Conservation (phyloP, 2,329 filamentous ascomycete species). For the Cadophora malorum region DNA sequence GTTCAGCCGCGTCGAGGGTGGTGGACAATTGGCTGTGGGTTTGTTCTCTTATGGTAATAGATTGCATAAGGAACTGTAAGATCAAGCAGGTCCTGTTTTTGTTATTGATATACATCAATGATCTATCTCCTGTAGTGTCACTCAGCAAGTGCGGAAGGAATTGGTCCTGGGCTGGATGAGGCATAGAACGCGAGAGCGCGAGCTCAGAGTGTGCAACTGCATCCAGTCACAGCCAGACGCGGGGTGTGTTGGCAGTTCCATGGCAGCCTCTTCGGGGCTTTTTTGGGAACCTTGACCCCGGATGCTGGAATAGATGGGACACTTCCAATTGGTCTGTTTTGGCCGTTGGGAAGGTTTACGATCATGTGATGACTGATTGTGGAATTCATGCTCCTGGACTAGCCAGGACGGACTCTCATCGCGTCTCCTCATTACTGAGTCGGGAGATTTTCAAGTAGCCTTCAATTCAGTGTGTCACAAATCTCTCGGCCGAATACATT, state of each 20-base stretch:
- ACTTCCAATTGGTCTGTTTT: slow-evolving; percentile 5
- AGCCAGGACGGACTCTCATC: neutral
- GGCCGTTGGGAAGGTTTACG: slow-evolving; percentile 15
- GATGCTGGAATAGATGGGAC: neutral
- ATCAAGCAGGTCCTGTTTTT: neutral
- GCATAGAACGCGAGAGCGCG: neutral
- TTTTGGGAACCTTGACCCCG: slow-evolving; percentile 9
- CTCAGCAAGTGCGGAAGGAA: neutral
- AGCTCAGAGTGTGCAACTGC: neutral
- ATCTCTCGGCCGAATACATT: no score
- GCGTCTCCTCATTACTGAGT: neutral
- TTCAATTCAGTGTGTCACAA: no score
- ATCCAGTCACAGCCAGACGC: slow-evolving; percentile 6
- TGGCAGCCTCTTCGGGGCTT: slow-evolving; percentile 2
- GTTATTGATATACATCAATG: neutral
- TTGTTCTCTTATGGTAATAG: neutral
- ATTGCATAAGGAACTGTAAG: neutral
- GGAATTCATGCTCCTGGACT: neutral
- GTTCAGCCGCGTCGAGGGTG: no score
- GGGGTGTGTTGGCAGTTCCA: slow-evolving; percentile 2
- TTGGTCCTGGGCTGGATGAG: neutral
- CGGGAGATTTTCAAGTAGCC: no score
- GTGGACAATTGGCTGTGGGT: no score
- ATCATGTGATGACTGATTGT: slow-evolving; percentile 9
- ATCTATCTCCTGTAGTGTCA: neutral